Percentiles rank a stretch among this genome's conserved stretches.
Evolutionary conservation across 2,329 filamentous ascomycete genomes (phyloP).

Genomic region (Alternaria dauci): DNA sequence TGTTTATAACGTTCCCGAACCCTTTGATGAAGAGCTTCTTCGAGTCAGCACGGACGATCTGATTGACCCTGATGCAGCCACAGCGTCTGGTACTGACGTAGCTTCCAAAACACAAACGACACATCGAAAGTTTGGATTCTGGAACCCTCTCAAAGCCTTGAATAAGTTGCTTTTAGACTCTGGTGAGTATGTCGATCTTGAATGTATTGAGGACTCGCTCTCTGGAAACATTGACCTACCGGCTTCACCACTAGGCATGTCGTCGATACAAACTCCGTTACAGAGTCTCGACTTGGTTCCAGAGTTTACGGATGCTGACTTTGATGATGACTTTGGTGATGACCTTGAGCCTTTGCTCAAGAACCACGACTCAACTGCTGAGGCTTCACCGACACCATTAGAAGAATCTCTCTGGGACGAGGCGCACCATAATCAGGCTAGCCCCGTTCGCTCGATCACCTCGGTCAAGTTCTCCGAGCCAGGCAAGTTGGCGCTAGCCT

Average conservation of each 20-base stretch:
- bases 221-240: neutral
- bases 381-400: neutral
- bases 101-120: neutral
- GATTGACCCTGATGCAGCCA: neutral
- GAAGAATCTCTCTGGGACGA: neutral
- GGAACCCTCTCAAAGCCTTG: neutral
- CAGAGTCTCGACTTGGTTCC: neutral
- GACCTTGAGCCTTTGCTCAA: neutral
- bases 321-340: neutral
- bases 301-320: neutral
- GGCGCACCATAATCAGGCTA: neutral
- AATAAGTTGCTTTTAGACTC: neutral
- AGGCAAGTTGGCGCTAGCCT: constrained; percentile 1
- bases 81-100: no score
- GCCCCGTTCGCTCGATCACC: neutral
- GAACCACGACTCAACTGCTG: neutral
- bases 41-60: constrained; percentile 4
- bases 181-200: neutral
- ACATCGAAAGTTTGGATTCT: neutral
- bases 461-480: constrained; percentile 4
- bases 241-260: neutral
- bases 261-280: neutral
- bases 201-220: neutral
- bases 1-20: constrained; percentile 14
- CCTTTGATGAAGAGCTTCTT: constrained; percentile 11